These are phyloP conservation scores for Vigna unguiculata DNA, from an alignment of 306 rosid genomes.

Conservation along the genomic window DNA sequence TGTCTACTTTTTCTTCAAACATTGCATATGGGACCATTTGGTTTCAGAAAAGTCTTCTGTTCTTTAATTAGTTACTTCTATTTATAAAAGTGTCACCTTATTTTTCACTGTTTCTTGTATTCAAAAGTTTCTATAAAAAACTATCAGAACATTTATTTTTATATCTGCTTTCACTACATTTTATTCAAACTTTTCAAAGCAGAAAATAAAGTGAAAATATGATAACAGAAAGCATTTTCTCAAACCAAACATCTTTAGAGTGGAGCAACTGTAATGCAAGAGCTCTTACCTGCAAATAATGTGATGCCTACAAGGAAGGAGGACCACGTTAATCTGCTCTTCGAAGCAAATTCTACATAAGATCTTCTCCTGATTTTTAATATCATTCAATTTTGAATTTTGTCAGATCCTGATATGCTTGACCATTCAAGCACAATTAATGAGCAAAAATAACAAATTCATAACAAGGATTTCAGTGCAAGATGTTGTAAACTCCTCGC, in stretches of 20 bases:
- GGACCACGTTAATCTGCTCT: conserved; percentile 75
- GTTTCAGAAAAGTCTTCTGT: neutral
- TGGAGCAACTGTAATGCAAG: conserved; percentile 1
- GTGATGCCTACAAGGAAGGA: conserved; percentile 93
- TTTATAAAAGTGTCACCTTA: neutral
- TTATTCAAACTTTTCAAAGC: neutral
- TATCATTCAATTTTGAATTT: conserved; percentile 33
- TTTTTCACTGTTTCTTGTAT: neutral
- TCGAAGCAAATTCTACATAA: conserved; percentile 91
- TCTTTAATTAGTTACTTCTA: neutral
- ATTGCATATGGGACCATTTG: neutral
- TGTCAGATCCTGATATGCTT: conserved; percentile 13
- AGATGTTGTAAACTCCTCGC: conserved; percentile 1
- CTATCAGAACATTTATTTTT: neutral
- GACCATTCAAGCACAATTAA: conserved; percentile 35
- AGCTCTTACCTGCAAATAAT: conserved; percentile 74
- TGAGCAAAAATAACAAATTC: conserved; percentile 12
- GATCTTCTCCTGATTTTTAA: conserved; percentile 76
- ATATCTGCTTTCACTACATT: neutral
- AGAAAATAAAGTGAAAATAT: neutral
- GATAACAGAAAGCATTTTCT: neutral
- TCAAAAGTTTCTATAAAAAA: neutral
- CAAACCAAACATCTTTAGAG: neutral
- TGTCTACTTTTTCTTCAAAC: neutral
- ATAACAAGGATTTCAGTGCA: conserved; percentile 9